Evolutionary conservation across 202 grass and related monocot genomes (phyloP), one percentile per base, ranked within the genome.

Genomic region (Panicum virgatum): DNA sequence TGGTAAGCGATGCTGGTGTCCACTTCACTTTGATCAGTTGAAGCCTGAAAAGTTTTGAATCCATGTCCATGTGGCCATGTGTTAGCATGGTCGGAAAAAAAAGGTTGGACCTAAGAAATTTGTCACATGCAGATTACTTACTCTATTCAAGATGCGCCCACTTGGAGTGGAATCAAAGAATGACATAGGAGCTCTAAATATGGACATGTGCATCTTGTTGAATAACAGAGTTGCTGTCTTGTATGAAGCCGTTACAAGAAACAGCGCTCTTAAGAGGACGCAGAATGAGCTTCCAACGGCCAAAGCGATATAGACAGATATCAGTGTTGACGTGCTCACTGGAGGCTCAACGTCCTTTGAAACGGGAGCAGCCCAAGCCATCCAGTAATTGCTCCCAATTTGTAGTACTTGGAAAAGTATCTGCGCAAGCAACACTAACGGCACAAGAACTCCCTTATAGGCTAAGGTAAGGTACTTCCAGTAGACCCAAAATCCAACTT

Each of bases 301-400:
- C 56, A 97, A 69, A 6, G 73, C 82, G 6, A 92, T 66, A 80
- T 82, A 97, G 18, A 97, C 94, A 80, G 86, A 97, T 54, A 94
- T 94, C 61, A 97, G 82, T 16, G 79, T 79, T 36, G 66, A 61
- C 67, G 76, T 88, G 75, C 79, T 94, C 36, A 94, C 91, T 73
- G 87, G 91, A 81, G 94, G 78, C 27, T 89, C 36, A 13, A 51
- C 79, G 1, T 94, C 91, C 66, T 79, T 79, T 1, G 94, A 94
- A 8, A 90, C 94, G n/a, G 94, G 94, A 54, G 85, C 43, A 74
- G 89, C 91, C 91, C 91, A 97, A 19, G 94, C 85, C 91, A 97
- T 94, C 94, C 91, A 97, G 73, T 97, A 97, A 86, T 97, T 97
- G 81, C 91, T 97, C 29, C 57, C 89, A 75, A 97, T 97, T 78